These are phyloP conservation scores for Trametes cubensis DNA, from an alignment of 768 basidiomycete genomes.

Conservation along the genomic window DNA sequence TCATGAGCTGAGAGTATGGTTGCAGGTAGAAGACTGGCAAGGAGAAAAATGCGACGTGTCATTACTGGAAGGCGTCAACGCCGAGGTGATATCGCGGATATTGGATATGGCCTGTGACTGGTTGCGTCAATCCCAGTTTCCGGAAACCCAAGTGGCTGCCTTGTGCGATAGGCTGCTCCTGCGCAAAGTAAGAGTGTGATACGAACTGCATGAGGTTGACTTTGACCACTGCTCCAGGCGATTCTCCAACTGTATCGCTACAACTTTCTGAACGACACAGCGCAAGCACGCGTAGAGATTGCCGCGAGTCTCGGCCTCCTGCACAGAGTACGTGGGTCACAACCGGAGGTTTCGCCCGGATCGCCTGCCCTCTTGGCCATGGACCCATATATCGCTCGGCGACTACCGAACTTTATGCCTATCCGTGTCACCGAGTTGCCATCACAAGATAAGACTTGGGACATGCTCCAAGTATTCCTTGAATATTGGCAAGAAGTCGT, in stretches of 20 bases:
- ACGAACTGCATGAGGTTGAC: not conserved
- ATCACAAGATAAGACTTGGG: constrained; percentile 53
- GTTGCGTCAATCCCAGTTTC: constrained; percentile 40
- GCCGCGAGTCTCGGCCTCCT: constrained; percentile 46
- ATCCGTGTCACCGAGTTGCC: constrained; percentile 61
- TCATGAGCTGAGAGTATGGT: constrained; percentile 2
- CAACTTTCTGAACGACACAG: constrained; percentile 42
- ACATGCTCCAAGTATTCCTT: constrained; percentile 49
- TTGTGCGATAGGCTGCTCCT: constrained; percentile 55
- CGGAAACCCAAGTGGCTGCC: constrained; percentile 37
- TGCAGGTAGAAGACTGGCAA: constrained; percentile 87
- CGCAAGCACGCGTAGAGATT: constrained; percentile 43
- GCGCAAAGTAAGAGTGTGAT: constrained; percentile 50
- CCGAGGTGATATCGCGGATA: constrained; percentile 51
- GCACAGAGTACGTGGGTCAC: constrained; percentile 41
- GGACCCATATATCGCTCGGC: constrained; percentile 68
- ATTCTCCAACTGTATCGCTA: constrained; percentile 54
- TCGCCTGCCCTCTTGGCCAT: constrained; percentile 61
- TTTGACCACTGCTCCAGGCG: constrained; percentile 36
- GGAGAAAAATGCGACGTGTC: constrained; percentile 85
- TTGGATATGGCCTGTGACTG: constrained; percentile 67
- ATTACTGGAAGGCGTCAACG: constrained; percentile 65
- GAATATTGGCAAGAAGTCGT: constrained; percentile 59
- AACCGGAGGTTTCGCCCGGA: constrained; percentile 40
- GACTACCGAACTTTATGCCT: constrained; percentile 67